Conservation (phyloP, 1,284 basidiomycete genomes). For the Stygiomarasmius scandens region DNA sequence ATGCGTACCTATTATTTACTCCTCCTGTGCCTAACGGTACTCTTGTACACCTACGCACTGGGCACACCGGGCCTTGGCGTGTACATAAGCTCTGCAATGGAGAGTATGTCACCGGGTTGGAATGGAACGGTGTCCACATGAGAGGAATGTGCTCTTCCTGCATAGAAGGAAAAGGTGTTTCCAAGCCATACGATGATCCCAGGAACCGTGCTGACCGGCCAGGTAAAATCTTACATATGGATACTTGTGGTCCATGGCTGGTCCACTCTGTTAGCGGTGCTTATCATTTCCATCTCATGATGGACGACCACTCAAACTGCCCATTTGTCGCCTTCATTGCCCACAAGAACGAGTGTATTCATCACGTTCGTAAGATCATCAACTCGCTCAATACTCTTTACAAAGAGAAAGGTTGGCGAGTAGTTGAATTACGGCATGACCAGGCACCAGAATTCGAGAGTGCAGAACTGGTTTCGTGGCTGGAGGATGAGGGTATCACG, state of each 20-base stretch:
- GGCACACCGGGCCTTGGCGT: neutral
- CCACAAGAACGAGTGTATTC: neutral
- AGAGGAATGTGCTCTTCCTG: neutral
- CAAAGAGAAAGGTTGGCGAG: neutral
- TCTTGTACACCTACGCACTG: neutral
- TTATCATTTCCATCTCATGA: neutral
- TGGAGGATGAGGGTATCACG: neutral
- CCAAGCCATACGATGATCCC: neutral
- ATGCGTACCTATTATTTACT: neutral
- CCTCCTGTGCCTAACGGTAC: neutral
- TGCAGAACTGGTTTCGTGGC: neutral
- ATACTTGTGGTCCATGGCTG: conserved; percentile 11
- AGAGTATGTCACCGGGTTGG: neutral
- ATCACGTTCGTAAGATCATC: neutral
- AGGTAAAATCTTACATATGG: conserved; percentile 8
- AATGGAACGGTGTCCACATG: neutral
- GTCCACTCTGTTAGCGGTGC: too few relatives aligned
- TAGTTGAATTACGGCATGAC: neutral
- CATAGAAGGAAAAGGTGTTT: neutral
- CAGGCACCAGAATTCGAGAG: neutral
- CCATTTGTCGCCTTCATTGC: neutral
- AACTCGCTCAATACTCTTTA: neutral
- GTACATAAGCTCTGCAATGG: too few relatives aligned
- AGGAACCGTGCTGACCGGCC: neutral
- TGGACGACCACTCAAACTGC: conserved; percentile 7